These are phyloP conservation scores for Cyberlindnera xylosilytica DNA, from an alignment of 805 yeast species.

Conservation along the genomic window DNA sequence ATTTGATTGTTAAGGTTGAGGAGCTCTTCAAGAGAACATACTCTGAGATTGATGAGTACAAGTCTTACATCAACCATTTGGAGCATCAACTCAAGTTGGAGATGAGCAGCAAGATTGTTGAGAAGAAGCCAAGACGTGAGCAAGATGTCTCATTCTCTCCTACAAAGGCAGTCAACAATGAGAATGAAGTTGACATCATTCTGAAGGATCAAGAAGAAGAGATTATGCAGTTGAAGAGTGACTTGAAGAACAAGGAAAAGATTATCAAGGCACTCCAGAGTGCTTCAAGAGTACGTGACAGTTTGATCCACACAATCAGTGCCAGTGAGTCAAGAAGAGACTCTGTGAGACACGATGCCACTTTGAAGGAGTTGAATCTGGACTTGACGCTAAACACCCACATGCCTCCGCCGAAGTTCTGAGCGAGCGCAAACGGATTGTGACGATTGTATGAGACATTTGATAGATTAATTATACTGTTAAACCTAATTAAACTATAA, in stretches of 20 bases:
- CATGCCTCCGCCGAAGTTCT: constrained; percentile 6
- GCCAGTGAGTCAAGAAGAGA: constrained; percentile 25
- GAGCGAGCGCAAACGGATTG: too few relatives aligned
- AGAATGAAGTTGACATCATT: constrained; percentile 27
- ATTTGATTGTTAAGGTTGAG: constrained; percentile 42
- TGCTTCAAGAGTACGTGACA: constrained; percentile 55
- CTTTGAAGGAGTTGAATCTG: constrained; percentile 21
- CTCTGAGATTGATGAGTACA: constrained; percentile 55
- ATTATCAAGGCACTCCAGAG: constrained; percentile 72
- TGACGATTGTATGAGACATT: too few relatives aligned
- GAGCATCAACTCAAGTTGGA: constrained; percentile 46
- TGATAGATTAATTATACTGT: too few relatives aligned
- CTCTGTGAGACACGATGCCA: constrained; percentile 14
- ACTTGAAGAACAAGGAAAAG: constrained; percentile 69
- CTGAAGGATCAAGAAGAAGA: constrained; percentile 66
- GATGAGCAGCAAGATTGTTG: constrained; percentile 4
- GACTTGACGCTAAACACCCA: constrained; percentile 14
- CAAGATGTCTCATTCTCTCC: constrained; percentile 9
- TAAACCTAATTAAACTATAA: too few relatives aligned
- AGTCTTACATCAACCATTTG: constrained; percentile 55
- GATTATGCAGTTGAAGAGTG: constrained; percentile 58
- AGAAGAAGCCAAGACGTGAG: neutral
- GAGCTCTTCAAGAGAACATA: constrained; percentile 44
- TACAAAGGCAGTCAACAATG: constrained; percentile 14
- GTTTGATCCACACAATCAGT: constrained; percentile 23